phyloP scores from a whole-genome alignment of 208 protist genomes.

The Trypanosoma caninum region DNA sequence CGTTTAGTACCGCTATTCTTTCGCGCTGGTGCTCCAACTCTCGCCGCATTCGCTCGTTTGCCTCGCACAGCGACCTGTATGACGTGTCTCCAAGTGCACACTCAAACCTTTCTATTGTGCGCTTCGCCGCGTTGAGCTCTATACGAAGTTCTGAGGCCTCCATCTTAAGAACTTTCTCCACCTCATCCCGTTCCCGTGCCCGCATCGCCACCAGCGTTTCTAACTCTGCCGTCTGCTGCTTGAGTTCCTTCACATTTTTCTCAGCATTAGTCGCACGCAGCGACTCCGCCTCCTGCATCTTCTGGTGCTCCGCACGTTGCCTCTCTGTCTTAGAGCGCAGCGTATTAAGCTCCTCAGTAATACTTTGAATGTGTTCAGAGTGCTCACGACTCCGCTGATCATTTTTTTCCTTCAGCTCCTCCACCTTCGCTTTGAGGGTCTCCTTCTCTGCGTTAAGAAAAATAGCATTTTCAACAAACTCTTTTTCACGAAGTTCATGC shows the following conservation, averaged over 20 bases:
- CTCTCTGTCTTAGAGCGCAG: conserved; percentile 30
- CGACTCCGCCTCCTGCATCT: conserved; percentile 25
- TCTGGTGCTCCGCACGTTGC: conserved; percentile 30
- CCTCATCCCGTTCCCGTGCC: conserved; percentile 28
- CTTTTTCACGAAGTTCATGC: conserved; percentile 56
- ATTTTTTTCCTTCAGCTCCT: conserved; percentile 41
- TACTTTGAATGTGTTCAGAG: conserved; percentile 30
- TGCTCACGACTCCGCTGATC: conserved; percentile 34
- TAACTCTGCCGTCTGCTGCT: conserved; percentile 39
- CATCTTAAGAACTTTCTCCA: conserved; percentile 41
- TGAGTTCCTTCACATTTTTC: conserved; percentile 41
- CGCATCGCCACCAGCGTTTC: conserved; percentile 19
- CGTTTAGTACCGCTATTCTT: conserved; percentile 49
- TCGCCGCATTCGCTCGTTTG: conserved; percentile 61
- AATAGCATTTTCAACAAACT: conserved; percentile 73
- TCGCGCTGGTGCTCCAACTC: conserved; percentile 54
- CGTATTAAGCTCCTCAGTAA: conserved; percentile 40
- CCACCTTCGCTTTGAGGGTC: conserved; percentile 53
- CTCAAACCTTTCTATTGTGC: conserved; percentile 85
- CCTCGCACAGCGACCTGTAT: conserved; percentile 70
- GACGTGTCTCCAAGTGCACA: conserved; percentile 63
- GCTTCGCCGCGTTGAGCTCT: conserved; percentile 72
- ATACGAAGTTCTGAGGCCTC: conserved; percentile 52
- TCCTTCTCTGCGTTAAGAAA: conserved; percentile 77
- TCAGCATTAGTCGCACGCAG: conserved; percentile 52